Conservation (phyloP, 805 yeast species). For the Sungouiozyma ichnusensis region DNA sequence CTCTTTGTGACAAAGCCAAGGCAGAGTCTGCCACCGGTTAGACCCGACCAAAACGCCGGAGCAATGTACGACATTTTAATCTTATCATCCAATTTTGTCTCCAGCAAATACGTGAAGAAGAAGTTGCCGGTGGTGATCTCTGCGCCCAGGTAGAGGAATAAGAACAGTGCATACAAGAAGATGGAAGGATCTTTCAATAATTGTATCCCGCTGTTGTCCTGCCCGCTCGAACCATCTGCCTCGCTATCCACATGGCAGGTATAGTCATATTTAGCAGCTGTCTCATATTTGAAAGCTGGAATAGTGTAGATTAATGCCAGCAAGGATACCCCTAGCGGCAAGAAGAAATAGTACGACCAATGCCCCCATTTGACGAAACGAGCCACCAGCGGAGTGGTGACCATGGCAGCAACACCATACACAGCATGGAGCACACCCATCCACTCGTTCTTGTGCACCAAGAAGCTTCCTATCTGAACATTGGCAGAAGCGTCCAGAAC, state of each 20-base stretch:
- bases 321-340: conserved; percentile 33
- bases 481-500: conserved; percentile 26
- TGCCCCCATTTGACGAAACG: conserved; percentile 24
- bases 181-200: conserved; percentile 25
- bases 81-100: conserved; percentile 40
- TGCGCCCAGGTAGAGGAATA: conserved; percentile 57
- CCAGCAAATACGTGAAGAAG: conserved; percentile 53
- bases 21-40: conserved; percentile 51
- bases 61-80: conserved; percentile 49
- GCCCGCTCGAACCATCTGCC: conserved; percentile 7
- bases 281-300: conserved; percentile 39
- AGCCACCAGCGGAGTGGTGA: conserved; percentile 57
- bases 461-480: conserved; percentile 24
- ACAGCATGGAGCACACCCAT: conserved; percentile 57
- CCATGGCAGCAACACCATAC: conserved; percentile 65
- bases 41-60: conserved; percentile 64
- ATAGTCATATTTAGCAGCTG: conserved; percentile 29
- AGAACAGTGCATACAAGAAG: conserved; percentile 43
- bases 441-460: conserved; percentile 42
- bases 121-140: conserved; percentile 65
- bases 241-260: conserved; percentile 9
- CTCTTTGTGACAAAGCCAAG: conserved; percentile 46
- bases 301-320: conserved; percentile 21
- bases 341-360: conserved; percentile 21
- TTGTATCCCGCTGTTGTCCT: conserved; percentile 6